These are phyloP conservation scores for Scedosporium boydii DNA, from an alignment of 2,329 filamentous ascomycete genomes.

Conservation along the genomic window DNA sequence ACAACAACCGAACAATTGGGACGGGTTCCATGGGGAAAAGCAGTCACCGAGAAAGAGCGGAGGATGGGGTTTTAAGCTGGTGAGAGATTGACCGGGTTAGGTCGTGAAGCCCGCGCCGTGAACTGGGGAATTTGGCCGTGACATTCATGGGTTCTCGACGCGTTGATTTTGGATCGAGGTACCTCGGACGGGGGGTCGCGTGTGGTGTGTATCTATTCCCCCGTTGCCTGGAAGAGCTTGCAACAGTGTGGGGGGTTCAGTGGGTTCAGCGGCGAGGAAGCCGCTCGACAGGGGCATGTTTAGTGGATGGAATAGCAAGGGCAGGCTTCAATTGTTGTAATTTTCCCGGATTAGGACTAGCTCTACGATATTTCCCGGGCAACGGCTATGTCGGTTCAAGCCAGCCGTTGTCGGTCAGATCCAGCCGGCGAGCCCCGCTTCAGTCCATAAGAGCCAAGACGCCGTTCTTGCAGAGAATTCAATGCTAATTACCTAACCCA, in stretches of 20 bases:
- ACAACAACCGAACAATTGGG: background rate
- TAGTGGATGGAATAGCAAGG: background rate
- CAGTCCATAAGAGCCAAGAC: no score
- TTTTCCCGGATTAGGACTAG: slow-evolving; percentile 7
- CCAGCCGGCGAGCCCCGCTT: background rate
- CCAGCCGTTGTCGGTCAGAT: background rate
- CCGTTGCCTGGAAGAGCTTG: background rate
- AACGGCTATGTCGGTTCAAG: slow-evolving; percentile 7
- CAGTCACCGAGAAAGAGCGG: background rate
- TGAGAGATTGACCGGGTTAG: background rate
- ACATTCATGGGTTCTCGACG: background rate
- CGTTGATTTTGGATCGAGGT: background rate
- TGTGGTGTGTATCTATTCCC: background rate
- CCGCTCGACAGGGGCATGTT: background rate
- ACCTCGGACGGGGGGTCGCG: background rate
- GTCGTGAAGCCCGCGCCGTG: background rate
- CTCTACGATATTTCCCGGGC: slow-evolving; percentile 6
- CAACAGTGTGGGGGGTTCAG: background rate
- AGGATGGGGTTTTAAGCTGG: background rate
- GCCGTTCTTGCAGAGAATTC: background rate
- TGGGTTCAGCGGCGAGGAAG: background rate
- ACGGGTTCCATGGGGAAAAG: background rate
- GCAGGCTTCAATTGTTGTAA: background rate
- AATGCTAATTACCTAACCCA: no score
- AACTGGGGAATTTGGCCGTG: background rate